phyloP scores from a whole-genome alignment of 768 basidiomycete genomes.

The Hypsizygus marmoreus region DNA sequence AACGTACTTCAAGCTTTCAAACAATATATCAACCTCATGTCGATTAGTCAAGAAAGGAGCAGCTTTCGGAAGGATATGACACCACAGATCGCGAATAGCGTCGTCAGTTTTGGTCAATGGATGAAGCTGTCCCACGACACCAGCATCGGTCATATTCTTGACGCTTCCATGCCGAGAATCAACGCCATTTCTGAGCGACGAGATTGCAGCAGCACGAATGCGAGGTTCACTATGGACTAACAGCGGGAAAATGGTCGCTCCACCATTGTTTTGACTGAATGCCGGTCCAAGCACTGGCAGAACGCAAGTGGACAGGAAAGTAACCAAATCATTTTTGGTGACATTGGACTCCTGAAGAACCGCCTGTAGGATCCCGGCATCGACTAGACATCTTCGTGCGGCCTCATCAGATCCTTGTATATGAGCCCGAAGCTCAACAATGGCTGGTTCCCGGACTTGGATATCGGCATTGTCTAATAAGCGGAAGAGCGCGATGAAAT shows the following conservation, averaged over 20 bases:
- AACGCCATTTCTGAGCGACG: slow-evolving; percentile 16
- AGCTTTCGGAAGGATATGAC: slow-evolving; percentile 17
- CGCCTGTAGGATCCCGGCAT: slow-evolving; percentile 16
- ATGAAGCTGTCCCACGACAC: slow-evolving; percentile 15
- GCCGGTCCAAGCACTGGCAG: slow-evolving; percentile 20
- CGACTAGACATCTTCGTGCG: slow-evolving; percentile 16
- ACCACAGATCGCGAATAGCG: slow-evolving; percentile 17
- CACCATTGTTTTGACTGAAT: slow-evolving; percentile 17
- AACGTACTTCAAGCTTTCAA: slow-evolving; percentile 15
- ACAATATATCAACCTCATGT: slow-evolving; percentile 17
- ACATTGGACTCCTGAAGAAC: slow-evolving; percentile 9
- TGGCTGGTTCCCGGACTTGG: slow-evolving; percentile 15
- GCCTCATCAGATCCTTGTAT: slow-evolving; percentile 17
- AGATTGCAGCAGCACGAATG: slow-evolving; percentile 15
- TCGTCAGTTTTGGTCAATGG: slow-evolving; percentile 12
- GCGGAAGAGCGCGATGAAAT: slow-evolving; percentile 16
- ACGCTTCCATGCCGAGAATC: slow-evolving; percentile 21
- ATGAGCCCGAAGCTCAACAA: slow-evolving; percentile 12
- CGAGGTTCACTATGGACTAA: slow-evolving; percentile 15
- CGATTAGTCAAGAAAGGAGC: slow-evolving; percentile 18
- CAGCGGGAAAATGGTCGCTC: slow-evolving; percentile 14
- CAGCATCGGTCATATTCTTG: slow-evolving; percentile 14
- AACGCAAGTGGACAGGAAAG: slow-evolving; percentile 12
- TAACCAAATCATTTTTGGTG: slow-evolving; percentile 12
- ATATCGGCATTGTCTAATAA: slow-evolving; percentile 15